Base-by-base conservation (phyloP, 2,329 filamentous ascomycete species). In the Chrysosporium keratinophilum region DNA sequence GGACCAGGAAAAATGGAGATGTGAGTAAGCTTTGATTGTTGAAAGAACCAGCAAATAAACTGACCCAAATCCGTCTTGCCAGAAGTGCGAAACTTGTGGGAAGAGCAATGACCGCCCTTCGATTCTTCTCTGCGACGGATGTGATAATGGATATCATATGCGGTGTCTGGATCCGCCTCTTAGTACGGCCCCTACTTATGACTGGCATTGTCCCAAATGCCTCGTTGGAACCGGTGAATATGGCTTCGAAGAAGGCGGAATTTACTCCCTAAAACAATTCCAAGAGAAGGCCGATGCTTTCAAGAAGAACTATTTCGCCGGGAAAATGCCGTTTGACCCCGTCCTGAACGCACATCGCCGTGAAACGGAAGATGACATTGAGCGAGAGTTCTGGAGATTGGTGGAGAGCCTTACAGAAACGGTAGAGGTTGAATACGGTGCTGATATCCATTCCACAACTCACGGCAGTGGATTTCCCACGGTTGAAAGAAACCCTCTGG, bases 391-490 rank as follows among this genome's bases (percentile, higher is more conserved):
- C 68, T 98, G 93, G 93, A 82, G 88, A 61, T 78, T 97, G 7
- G 93, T 97, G 0, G 88, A 93, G 46, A 94, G 90, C 63, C 78
- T 96, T 49, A 91, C 94, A 58, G 93, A 97, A 69, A 94, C 89
- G 0, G 90, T 97, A 1, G 93, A 97, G 68, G 93, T 98, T 1
- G 93, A 98, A 66, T 98, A 98, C 64, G 93, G 93, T 39, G 93
- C 93, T 9, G 93, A 98, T 64, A 96, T 98, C 51, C 93, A 98
- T 68, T 96, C 90, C 50, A 97, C 93, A 0, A 98, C 93, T 0
- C 93, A 98, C 65, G 93, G 93, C 7, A 97, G 91, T 59, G 93
- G 91, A 0, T 98, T 98, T 62, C 93, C 93, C 0, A 97, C 91
- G 0, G 83, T 94, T 7, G 93, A 98, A 67, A 88, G 85, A 64